Percentiles rank a stretch among this genome's conserved stretches.
Evolutionary conservation across 228 moss, liverwort and hornwort species (phyloP).

Genomic region (Sphagnum fallax): DNA sequence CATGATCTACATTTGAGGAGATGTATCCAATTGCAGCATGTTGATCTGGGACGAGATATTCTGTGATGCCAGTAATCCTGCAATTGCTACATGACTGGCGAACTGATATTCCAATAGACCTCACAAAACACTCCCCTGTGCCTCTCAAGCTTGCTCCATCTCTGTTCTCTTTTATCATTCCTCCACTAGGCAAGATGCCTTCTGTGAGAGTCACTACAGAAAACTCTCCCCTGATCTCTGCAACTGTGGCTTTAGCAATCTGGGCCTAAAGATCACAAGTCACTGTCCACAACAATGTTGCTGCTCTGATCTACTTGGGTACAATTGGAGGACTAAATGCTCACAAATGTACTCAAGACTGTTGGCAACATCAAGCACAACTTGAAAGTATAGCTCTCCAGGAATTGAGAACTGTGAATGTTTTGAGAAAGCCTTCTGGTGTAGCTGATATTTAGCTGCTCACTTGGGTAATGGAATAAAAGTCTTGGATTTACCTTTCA

Average conservation of each 20-base stretch:
- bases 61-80: constrained; percentile 76
- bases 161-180: constrained; percentile 3
- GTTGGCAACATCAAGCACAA: constrained; percentile 78
- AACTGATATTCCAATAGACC: constrained; percentile 17
- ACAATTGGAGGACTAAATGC: constrained; percentile 48
- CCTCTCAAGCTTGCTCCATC: constrained; percentile 2
- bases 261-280: constrained; percentile 32
- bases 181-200: neutral
- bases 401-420: constrained; percentile 43
- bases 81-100: constrained; percentile 56
- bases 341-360: constrained; percentile 87
- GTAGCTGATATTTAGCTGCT: no score
- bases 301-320: constrained; percentile 78
- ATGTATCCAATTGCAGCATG: constrained; percentile 49
- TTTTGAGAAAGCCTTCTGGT: no score
- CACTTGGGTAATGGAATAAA: no score
- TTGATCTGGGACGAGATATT: constrained; percentile 86
- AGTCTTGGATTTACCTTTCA: no score
- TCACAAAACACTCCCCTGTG: constrained; percentile 8
- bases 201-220: constrained; percentile 1
- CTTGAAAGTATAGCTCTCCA: constrained; percentile 59
- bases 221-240: constrained; percentile 65
- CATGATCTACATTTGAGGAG: constrained; percentile 60
- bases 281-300: constrained; percentile 65
- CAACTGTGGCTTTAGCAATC: constrained; percentile 70